Evolutionary conservation across 176 grass and related monocot genomes (phyloP).

Genomic region (barley (Hordeum vulgare)): MorexV3_pseudomolecules_assembly NC_058524.1:547916104-547916603

Average conservation of each 20-base stretch:
- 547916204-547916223: background rate
- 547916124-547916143: background rate
- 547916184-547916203: background rate
- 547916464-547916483: conserved; percentile 45
- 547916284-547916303: background rate
- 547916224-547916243: background rate
- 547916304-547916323: conserved; percentile 5
- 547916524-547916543: conserved; percentile 51
- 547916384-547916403: conserved; percentile 80
- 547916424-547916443: background rate
- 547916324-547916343: conserved; percentile 73
- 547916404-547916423: conserved; percentile 30
- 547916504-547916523: conserved; percentile 67
- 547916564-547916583: conserved; percentile 60
- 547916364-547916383: conserved; percentile 31
- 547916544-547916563: conserved; percentile 67
- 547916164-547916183: background rate
- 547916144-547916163: background rate
- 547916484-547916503: conserved; percentile 52
- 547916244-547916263: background rate
- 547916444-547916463: background rate
- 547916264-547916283: background rate
- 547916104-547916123: background rate
- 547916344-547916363: background rate
- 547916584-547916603: conserved; percentile 56